Evolutionary conservation across 2,329 filamentous ascomycete genomes (phyloP), one percentile per base, ranked within the genome.

Genomic region (Capronia coronata): DNA sequence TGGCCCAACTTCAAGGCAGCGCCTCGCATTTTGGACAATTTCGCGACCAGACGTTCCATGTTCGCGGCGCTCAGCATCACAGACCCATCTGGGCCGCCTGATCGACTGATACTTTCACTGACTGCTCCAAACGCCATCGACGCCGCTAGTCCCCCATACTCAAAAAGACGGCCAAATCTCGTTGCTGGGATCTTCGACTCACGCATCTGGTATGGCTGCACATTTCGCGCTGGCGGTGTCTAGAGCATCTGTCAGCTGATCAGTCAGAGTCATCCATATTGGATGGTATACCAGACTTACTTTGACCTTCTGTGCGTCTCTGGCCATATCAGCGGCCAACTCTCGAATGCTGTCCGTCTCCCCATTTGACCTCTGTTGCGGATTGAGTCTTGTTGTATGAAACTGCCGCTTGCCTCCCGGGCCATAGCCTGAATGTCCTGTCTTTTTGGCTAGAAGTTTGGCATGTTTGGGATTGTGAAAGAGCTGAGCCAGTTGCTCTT

Each of bases 1-100:
- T 98, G 93, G 0, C 93, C 94, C 21, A 98, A 71, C 71, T 98
- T 98, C 35, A 98, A 74, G n/a, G 93, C 93, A 4, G 93, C 94
- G 30, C 93, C 93, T 62, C 93, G 82, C 93, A 98, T 98, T 18
- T 87, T 85, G 2, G 91, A 97, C 2, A 98, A 77, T 67, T 94
- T 96, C 3, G 87, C 77, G 1, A 98, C 93, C 7, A 98, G 77
- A 41, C 94, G 80, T 65, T 97, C 90, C 79, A 97, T 89, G 63
- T 98, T 98, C 8, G 76, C 82, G 4, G 87, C 78, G 66, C 87
- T 97, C 49, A 98, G 79, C 71, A 98, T 82, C 7, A 95, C 74
- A 1, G 90, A 95, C 1, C 89, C 87, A 48, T 72, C 68, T 47
- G 82, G 79, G 5, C 88, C 87, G 29, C 90, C 83, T 1, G 83